Evolutionary conservation across 768 basidiomycete genomes (phyloP).

Genomic region (Multifurca ochricompacta): DNA sequence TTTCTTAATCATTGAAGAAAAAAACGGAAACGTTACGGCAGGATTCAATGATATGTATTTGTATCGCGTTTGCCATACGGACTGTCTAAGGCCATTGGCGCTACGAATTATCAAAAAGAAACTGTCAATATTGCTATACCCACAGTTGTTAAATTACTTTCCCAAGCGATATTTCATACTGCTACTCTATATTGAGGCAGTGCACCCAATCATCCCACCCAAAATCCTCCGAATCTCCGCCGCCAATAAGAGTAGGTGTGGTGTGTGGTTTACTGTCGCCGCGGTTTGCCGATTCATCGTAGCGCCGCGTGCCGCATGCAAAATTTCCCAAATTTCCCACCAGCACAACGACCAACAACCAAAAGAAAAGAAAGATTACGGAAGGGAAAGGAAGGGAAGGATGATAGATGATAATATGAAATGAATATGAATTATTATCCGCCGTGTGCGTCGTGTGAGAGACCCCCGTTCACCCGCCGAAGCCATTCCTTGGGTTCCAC

Average conservation of each 20-base stretch:
- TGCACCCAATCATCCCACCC: not conserved
- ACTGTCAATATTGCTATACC: conserved; percentile 13
- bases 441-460: conserved; percentile 3
- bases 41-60: conserved; percentile 67
- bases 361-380: conserved; percentile 12
- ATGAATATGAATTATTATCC: conserved; percentile 9
- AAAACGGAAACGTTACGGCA: conserved; percentile 31
- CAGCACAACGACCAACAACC: too few relatives aligned
- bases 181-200: not conserved
- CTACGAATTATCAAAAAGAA: not conserved
- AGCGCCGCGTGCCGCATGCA: conserved; percentile 1
- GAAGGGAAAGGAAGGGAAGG: too few relatives aligned
- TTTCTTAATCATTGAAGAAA: conserved; percentile 15
- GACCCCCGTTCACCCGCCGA: conserved; percentile 12
- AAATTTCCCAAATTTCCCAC: too few relatives aligned
- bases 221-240: conserved; percentile 10
- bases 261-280: not conserved
- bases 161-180: not conserved
- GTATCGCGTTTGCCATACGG: conserved; percentile 54
- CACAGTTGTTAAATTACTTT: conserved; percentile 14
- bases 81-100: conserved; percentile 31
- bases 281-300: conserved; percentile 14
- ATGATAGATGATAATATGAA: too few relatives aligned
- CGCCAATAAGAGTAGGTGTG: not conserved
- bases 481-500: conserved; percentile 17